These are phyloP conservation scores for Alternaria sp. DNA, from an alignment of 2,329 filamentous ascomycete species.

Conservation along the genomic window DNA sequence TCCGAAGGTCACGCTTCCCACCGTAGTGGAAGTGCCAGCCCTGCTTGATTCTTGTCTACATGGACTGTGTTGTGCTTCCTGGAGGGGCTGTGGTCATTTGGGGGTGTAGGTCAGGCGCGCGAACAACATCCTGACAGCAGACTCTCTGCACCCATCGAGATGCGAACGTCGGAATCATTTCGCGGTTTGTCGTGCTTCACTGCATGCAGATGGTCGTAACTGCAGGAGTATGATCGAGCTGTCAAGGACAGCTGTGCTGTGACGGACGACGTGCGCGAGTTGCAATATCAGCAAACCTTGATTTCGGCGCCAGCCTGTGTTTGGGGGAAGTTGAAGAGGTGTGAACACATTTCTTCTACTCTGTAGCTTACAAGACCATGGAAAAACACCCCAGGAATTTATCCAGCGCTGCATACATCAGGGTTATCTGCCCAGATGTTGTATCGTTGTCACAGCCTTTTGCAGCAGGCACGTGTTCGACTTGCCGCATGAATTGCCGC, in stretches of 20 bases:
- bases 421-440: background rate
- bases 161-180: background rate
- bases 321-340: background rate
- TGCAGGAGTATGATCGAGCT: background rate
- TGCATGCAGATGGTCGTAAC: accelerated
- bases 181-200: accelerated
- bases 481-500: background rate
- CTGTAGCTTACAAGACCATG: background rate
- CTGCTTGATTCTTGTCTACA: background rate
- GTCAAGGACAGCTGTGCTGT: background rate
- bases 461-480: background rate
- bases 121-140: background rate
- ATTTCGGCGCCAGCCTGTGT: no score
- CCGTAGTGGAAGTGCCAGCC: background rate
- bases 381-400: background rate
- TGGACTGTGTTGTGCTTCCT: background rate
- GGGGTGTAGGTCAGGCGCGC: background rate
- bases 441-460: background rate
- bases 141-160: background rate
- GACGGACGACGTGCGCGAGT: background rate
- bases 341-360: background rate
- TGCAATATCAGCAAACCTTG: no score
- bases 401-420: background rate
- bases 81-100: background rate
- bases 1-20: background rate